Evolutionary conservation across 345 rosid genomes (phyloP), one percentile per base, ranked within the genome.

Genomic region (Corchorus olitorius): DNA sequence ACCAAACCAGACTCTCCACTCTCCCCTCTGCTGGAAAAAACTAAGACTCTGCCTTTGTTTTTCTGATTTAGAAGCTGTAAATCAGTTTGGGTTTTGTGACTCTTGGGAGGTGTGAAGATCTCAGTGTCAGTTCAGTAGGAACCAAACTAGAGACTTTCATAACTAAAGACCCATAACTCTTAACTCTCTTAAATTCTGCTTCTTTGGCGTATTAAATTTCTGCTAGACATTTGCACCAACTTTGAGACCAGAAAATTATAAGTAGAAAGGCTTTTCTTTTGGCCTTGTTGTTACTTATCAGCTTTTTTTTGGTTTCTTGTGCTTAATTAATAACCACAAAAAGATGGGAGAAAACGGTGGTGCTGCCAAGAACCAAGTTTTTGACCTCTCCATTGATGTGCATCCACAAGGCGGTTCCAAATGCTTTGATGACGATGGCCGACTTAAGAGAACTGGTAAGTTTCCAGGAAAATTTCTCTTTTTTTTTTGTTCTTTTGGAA

Each of bases 401-500:
- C 88, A 73, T 33, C 70, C 81, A 6, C 81, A 77, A 53, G 76
- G 65, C 8, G 92, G 80, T 67, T 87, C 93, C 79, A 77, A 88
- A 55, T 86, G 84, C 84, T 87, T 90, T 59, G 97, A 94, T 43
- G 97, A 94, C 27, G 98, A 94, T 8, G 97, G 92, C 6, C 88
- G 85, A 22, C 86, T 58, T 78, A 91, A 89, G 77, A 67, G 98
- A 85, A 89, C 92, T 64, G 97, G 98, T 92, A 80, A 46, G 15
- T 52, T 54, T 16, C 11, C 46, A 17, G 39, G 48, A 39, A 49
- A 9, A 2, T 49, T 27, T 35, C 27, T 35, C 27, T 39, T 64
- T 64, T 20, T 14, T 39, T 39, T 64, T 37, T 35, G 66, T 35
- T 62, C 27, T 62, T 35, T 59, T 11, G 37, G 64, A 5, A 27